Base-by-base conservation (phyloP, 2,329 filamentous ascomycete genomes). In the Tolypocladium tropicale region DNA sequence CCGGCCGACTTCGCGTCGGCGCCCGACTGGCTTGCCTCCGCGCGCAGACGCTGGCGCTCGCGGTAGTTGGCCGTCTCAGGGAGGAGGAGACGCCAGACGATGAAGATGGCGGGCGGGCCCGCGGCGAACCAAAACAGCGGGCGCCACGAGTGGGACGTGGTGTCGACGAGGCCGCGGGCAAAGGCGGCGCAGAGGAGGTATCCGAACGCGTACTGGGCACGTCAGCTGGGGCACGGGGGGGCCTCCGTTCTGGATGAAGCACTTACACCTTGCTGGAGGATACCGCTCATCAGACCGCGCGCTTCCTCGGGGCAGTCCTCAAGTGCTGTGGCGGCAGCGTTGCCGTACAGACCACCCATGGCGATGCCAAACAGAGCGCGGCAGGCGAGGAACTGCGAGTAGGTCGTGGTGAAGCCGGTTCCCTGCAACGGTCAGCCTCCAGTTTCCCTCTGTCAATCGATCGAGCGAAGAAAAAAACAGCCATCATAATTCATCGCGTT, bases 91-190 rank as follows among this genome's bases (percentile, higher is more conserved):
- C 91, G 86, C 76, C 88, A 90, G 55, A 84, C 65, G 66, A 95
- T 95, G 71, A 95, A 86, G 34, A 95, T 70, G 2, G 91, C 78
- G 0, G 91, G 91, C 0, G 89, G 89, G 39, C 85, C 81, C 6
- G 90, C 89, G 14, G 86, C 90, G 69, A 95, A 95, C 90, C 91
- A 96, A 76, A 85, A 95, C 0, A 95, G 76, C 0, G 90, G 89
- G 9, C 91, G 79, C 91, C 91, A 96, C 54, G 80, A 84, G 66
- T 95, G 86, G 1, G 83, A 70, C 0, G 90, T 93, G 1, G 90
- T 94, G 69, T 88, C 75, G 53, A 92, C 82, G 7, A 94, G 78
- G 5, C 78, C 89, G 9, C 84, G 76, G 12, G 81, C 71, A 61
- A 88, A 84, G 16, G 81, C 80, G 0, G 79, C 72, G 2, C 76